Base-by-base conservation (phyloP, 495 filamentous ascomycete genomes). In the Thermochaetoides thermophila region DNA sequence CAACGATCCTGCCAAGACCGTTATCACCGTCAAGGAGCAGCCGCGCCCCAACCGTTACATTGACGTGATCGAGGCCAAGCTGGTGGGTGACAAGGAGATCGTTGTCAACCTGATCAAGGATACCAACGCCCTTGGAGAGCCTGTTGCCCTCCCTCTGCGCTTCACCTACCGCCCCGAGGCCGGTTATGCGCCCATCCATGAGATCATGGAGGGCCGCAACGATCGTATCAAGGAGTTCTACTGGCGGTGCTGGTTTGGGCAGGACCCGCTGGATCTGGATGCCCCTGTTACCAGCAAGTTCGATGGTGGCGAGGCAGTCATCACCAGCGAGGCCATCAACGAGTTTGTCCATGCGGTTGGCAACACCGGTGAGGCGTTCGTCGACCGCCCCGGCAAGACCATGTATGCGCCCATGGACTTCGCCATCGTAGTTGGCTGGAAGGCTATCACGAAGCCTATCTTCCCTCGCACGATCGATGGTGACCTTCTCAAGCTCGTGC, bases 371-470 rank as follows among this genome's bases (percentile, higher is more conserved):
- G 89, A 96, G 51, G 89, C 91, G n/a, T 97, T 96, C 39, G 87
- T 97, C 27, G 86, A 96, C 37, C 75, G 87, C 16, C 87, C 87
- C 29, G 91, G 85, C 36, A 96, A 95, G 62, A 79, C 82, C 48
- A 81, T 92, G 44, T 86, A 75, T 44, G 91, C 89, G 14, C 89
- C 91, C 25, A 99, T 97, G 89, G 89, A 97, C 55, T 97, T 95
- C 43, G 89, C 89, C 36, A 96, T 97, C 39, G 89, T 97, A 17
- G 84, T 92, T 12, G 89, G 89, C 39, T 97, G 89, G 89, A 93
- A 97, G 57, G 89, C 89, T 25, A 95, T 97, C 54, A 95, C 81
- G 15, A 95, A 94, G 65, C 87, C 89, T 0, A 95, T 96, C 53
- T 96, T 97, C 69, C 89, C 89, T 39, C 73, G 81, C 36, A 79